Evolutionary conservation across 768 basidiomycete species (phyloP), one percentile per base, ranked within the genome.

Genomic region (Podaxis sp.): DNA sequence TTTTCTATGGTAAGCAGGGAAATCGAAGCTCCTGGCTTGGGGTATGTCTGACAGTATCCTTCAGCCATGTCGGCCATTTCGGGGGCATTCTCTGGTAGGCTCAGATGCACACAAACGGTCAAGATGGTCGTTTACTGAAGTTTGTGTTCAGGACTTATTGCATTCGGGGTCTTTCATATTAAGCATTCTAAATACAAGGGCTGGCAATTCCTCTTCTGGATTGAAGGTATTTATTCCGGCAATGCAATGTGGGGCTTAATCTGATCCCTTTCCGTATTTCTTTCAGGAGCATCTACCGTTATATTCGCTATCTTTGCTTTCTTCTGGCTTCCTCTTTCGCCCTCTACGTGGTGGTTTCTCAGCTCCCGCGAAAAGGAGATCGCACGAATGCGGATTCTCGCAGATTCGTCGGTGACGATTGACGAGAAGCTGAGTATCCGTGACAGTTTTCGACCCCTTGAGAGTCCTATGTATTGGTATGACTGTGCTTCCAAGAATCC

Each of bases 171-270:
- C n/a, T 83, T 83, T 64, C 80, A 81, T 27, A 76, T 82, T 23
- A 59, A 76, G 18, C 68, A 73, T 57, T 58, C 72, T 2, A 74
- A 71, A 18, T 75, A 81, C 63, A 73, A 81, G 64, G 71, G 75
- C 4, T 83, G 82, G 82, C 79, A 82, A 67, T 82, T 76, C 62
- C 64, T 82, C 27, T 82, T 82, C 64, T 78, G 80, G 77, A 79
- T 82, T 50, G 80, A 82, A 73, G 82, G 81, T 71, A 57, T 3
- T 50, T 62, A 37, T 11, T 27, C 4, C 18, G 16, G 5, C 23
- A 11, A 13, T 48, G 47, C 11, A 27, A 13, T 48, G 18, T 14
- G 27, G 10, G 2, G 42, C 42, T 21, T 9, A 18, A 27, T 23
- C 47, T 48, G 7, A 48, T 27, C 2, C 47, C 21, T 23, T 47